phyloP scores from a whole-genome alignment of 1,284 basidiomycete genomes.

The Leccinum pachyderme region DNA sequence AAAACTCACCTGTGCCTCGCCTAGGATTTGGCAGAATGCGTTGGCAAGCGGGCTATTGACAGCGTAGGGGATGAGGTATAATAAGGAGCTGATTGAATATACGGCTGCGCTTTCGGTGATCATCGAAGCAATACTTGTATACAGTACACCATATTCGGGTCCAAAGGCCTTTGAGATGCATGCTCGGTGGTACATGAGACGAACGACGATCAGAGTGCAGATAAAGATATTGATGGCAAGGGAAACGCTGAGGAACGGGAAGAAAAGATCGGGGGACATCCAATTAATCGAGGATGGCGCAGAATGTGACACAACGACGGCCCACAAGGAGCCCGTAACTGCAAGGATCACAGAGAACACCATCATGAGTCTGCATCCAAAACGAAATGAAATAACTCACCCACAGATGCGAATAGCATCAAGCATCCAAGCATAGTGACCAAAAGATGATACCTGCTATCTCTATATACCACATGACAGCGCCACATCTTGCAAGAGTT shows the following conservation, averaged over 20 bases:
- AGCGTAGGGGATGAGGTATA: slow-evolving; percentile 31
- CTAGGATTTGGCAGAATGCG: slow-evolving; percentile 33
- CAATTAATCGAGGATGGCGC: slow-evolving; percentile 10
- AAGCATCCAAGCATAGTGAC: slow-evolving; percentile 22
- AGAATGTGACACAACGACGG: slow-evolving; percentile 23
- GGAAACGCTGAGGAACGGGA: slow-evolving; percentile 33
- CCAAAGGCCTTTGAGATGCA: slow-evolving; percentile 31
- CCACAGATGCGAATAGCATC: slow-evolving; percentile 27
- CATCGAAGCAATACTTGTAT: slow-evolving; percentile 30
- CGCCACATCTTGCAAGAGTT: slow-evolving; percentile 34
- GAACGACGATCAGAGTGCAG: slow-evolving; percentile 30
- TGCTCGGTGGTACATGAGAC: slow-evolving; percentile 30
- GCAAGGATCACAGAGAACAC: background rate
- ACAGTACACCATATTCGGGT: slow-evolving; percentile 28
- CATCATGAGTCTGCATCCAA: background rate
- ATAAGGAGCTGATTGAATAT: slow-evolving; percentile 28
- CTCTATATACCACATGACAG: slow-evolving; percentile 33
- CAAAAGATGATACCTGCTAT: slow-evolving; percentile 23
- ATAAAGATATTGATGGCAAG: slow-evolving; percentile 33
- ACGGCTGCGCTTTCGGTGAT: slow-evolving; percentile 32
- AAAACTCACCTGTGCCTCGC: slow-evolving; percentile 28
- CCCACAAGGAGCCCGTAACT: slow-evolving; percentile 32
- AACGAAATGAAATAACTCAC: slow-evolving; percentile 11
- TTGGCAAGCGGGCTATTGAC: slow-evolving; percentile 23
- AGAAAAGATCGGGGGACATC: slow-evolving; percentile 34